These are phyloP conservation scores for Bretschneidera sinensis DNA, from an alignment of 345 rosid genomes.

Conservation along the genomic window DNA sequence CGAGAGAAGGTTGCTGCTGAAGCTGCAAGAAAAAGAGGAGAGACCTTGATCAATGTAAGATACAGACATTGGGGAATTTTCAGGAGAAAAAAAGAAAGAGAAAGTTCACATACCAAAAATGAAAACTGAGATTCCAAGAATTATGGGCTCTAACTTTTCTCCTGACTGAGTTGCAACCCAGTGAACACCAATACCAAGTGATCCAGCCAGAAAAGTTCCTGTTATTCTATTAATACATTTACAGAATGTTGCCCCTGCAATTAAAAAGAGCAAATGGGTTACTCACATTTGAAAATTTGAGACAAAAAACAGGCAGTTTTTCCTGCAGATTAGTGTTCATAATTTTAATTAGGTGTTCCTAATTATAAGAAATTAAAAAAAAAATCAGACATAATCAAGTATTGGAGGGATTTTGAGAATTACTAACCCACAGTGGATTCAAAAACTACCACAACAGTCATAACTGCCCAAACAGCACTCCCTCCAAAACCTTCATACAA, in stretches of 20 bases:
- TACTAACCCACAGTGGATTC: conserved; percentile 53
- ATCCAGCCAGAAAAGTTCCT: conserved; percentile 64
- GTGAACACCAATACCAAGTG: conserved; percentile 57
- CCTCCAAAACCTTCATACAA: conserved; percentile 60
- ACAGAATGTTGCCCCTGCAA: conserved; percentile 64
- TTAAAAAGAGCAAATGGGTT: not conserved
- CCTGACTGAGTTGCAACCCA: conserved; percentile 64
- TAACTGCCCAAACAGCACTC: conserved; percentile 73
- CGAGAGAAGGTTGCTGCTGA: conserved; percentile 69
- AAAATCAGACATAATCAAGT: too few species aligned
- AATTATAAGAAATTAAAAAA: too few species aligned
- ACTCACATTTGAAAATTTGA: too few species aligned
- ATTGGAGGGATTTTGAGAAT: not conserved
- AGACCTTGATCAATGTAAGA: too few species aligned
- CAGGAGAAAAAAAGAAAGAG: too few species aligned
- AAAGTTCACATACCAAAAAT: conserved; percentile 66
- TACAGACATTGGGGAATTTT: too few species aligned
- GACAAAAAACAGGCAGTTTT: not conserved
- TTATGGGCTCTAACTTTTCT: conserved; percentile 37
- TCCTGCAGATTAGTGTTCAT: too few species aligned
- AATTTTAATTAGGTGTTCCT: too few species aligned
- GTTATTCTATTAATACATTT: conserved; percentile 60
- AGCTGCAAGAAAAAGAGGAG: conserved; percentile 56
- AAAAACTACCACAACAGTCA: conserved; percentile 80
- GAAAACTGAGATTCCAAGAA: conserved; percentile 55